Percentiles rank a stretch among this genome's conserved stretches.
Evolutionary conservation across 805 yeast genomes (phyloP).

Genomic region (Huiozyma sinensis): DNA sequence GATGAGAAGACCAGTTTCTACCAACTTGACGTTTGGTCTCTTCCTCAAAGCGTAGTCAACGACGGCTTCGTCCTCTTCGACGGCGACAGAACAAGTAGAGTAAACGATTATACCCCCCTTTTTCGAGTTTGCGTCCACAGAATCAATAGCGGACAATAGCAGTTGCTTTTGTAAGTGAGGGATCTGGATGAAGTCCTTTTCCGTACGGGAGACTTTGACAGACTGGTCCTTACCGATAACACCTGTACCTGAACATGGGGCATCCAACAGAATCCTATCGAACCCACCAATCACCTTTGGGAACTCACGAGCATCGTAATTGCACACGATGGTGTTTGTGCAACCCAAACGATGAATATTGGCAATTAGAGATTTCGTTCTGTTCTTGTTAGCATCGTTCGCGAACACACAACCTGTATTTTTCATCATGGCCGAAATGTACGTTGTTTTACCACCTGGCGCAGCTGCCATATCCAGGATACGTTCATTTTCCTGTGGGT

Average conservation of each 20-base stretch:
- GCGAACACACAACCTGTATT: slow-evolving; percentile 97
- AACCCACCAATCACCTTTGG: slow-evolving; percentile 98
- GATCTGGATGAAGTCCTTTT: slow-evolving; percentile 90
- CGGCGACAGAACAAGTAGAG: slow-evolving; percentile 97
- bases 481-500: slow-evolving; percentile 95
- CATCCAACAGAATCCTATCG: slow-evolving; percentile 88
- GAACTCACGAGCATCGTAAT: slow-evolving; percentile 96
- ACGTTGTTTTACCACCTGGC: slow-evolving; percentile 98
- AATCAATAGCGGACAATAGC: slow-evolving; percentile 88
- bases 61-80: slow-evolving; percentile 96
- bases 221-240: slow-evolving; percentile 95
- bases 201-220: slow-evolving; percentile 87
- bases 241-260: slow-evolving; percentile 99
- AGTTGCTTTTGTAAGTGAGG: slow-evolving; percentile 96
- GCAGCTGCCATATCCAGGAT: slow-evolving; percentile 98
- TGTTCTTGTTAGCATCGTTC: slow-evolving; percentile 90
- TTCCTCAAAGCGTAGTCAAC: slow-evolving; percentile 96
- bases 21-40: slow-evolving; percentile 91
- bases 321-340: slow-evolving; percentile 90
- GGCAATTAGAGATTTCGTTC: slow-evolving; percentile 94
- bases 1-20: slow-evolving; percentile 82
- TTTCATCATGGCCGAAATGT: slow-evolving; percentile 91
- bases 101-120: slow-evolving; percentile 93
- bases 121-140: slow-evolving; percentile 85
- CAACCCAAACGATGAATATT: slow-evolving; percentile 96